Base-by-base conservation (phyloP, 2,329 filamentous ascomycete species). In the Aotearoamyces nothofagi region DNA sequence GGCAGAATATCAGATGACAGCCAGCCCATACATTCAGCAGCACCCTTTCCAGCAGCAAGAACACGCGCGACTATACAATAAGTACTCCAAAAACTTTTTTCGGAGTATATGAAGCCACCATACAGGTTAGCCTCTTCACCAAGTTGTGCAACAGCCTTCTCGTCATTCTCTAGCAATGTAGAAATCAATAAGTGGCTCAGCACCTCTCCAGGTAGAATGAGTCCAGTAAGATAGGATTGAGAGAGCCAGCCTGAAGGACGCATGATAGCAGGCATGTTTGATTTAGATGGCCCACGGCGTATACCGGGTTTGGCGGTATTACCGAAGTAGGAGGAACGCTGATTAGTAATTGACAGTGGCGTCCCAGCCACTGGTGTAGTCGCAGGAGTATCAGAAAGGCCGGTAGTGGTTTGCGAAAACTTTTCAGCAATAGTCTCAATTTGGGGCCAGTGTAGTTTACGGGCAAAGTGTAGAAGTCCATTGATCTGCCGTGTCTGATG, bases 31-130 rank as follows among this genome's bases (percentile, higher is more conserved):
- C 72, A 72, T 44, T 78, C 72, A 0, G 62, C 62, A 10, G 70
- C 64, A 3, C 69, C 70, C 30, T 62, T 62, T 5, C 68, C 66
- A 15, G 70, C 71, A 16, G 71, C 71, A 17, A 78, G 52, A 3
- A 78, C 69, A 15, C 70, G 64, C 3, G 72, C 73, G 7, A 78
- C 63, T 23, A 78, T 58, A 43, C 71, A 77, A 9, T 64, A 60
- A 2, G 67, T 75, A 49, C 71, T 78, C 73, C 73, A 78, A 46
- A 77, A 78, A 36, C 70, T 78, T 54, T 69, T 73, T 2, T 61
- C 61, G 4, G 49, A 52, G 41, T 76, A 77, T 3, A 75, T 58
- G 37, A 78, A 78, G 0, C 74, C 73, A 10, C 69, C 67, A 24
- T 68, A 72, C 1, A 78, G 50, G 36, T 72, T 73, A 3, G 70